These are phyloP conservation scores for Arabis hirsuta DNA, from an alignment of 345 rosid species.

Conservation along the genomic window DNA sequence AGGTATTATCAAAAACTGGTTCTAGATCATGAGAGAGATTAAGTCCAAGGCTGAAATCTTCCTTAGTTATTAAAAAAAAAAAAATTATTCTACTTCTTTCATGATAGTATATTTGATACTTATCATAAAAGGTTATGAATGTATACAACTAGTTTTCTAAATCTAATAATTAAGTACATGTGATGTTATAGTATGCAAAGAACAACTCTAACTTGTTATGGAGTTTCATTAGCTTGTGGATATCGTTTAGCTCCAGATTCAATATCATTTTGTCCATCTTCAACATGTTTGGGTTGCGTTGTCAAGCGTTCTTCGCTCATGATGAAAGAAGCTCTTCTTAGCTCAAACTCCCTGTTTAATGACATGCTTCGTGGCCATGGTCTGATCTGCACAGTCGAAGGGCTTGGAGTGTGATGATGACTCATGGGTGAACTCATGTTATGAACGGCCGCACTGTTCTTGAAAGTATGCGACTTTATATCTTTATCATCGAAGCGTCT, in stretches of 20 bases:
- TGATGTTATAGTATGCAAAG: not conserved
- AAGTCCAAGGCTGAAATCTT: too few species aligned
- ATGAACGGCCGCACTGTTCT: slow-evolving; percentile 26
- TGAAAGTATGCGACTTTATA: slow-evolving; percentile 43
- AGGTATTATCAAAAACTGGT: too few species aligned
- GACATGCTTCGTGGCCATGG: slow-evolving; percentile 28
- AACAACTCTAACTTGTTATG: not conserved
- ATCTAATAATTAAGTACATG: too few species aligned
- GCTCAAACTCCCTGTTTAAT: slow-evolving; percentile 30
- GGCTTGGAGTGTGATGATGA: slow-evolving; percentile 18
- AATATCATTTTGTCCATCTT: slow-evolving; percentile 15
- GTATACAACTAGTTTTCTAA: too few species aligned
- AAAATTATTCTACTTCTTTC: too few species aligned
- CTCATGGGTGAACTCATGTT: slow-evolving; percentile 35
- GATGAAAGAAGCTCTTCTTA: slow-evolving; percentile 23
- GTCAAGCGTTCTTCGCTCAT: slow-evolving; percentile 14
- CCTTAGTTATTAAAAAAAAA: too few species aligned
- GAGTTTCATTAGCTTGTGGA: not conserved
- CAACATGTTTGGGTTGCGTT: not conserved
- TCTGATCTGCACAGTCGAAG: slow-evolving; percentile 26
- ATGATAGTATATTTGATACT: too few species aligned
- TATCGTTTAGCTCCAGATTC: slow-evolving; percentile 8
- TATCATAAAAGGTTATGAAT: too few species aligned
- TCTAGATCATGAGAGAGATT: too few species aligned
- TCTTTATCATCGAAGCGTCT: slow-evolving; percentile 48